These are phyloP conservation scores for Kingdonia uniflora DNA, from an alignment of 164 flowering plant genomes.

Conservation along the genomic window DNA sequence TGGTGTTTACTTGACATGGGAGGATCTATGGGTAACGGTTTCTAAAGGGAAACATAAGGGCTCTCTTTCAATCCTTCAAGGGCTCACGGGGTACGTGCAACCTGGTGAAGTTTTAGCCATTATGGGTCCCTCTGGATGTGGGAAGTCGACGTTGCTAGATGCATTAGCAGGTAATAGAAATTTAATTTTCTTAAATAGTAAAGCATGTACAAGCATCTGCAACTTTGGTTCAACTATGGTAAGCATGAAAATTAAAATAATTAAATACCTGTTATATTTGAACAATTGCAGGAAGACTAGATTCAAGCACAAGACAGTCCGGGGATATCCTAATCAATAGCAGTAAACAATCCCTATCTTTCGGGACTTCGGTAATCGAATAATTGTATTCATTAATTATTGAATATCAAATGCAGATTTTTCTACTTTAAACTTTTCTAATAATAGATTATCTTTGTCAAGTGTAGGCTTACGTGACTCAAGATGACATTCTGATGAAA, in stretches of 20 bases:
- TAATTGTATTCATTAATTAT: background rate
- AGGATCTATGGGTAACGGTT: conserved; percentile 30
- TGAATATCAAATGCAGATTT: background rate
- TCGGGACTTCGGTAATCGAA: conserved; percentile 45
- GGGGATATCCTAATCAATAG: conserved; percentile 62
- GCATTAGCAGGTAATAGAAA: conserved; percentile 30
- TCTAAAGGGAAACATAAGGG: conserved; percentile 12
- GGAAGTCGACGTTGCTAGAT: conserved; percentile 46
- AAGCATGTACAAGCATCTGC: no score
- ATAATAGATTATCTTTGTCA: background rate
- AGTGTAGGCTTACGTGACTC: conserved; percentile 50
- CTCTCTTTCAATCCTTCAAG: conserved; percentile 18
- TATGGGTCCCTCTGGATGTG: conserved; percentile 54
- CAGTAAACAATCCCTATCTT: conserved; percentile 38
- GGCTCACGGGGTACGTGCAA: conserved; percentile 32
- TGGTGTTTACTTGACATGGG: conserved; percentile 32
- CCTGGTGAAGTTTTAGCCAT: conserved; percentile 39
- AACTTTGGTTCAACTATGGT: no score
- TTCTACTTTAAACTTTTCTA: no score
- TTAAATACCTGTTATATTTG: background rate
- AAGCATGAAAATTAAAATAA: no score
- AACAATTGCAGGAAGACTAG: conserved; percentile 39
- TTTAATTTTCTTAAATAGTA: no score
- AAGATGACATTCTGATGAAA: conserved; percentile 42
- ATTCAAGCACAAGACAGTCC: conserved; percentile 29